Conservation (phyloP, 345 rosid species). For the Citrus hindsii region DNA sequence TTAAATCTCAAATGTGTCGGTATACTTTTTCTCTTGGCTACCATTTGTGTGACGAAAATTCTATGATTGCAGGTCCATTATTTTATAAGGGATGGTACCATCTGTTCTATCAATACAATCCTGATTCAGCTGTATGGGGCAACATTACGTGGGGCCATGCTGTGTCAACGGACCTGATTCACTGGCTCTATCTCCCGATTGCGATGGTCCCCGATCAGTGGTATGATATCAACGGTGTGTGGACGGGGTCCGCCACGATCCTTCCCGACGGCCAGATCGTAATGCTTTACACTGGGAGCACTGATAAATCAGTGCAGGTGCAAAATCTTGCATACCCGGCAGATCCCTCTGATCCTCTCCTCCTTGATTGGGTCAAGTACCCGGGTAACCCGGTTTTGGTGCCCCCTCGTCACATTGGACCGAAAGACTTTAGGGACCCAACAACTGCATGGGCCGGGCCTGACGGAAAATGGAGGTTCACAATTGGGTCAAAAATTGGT, state of each 20-base stretch:
- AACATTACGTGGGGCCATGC: constrained; percentile 98
- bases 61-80: constrained; percentile 59
- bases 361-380: constrained; percentile 73
- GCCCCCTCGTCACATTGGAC: constrained; percentile 64
- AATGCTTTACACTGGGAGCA: constrained; percentile 83
- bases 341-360: constrained; percentile 78
- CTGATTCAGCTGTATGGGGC: constrained; percentile 89
- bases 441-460: constrained; percentile 77
- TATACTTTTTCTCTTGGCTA: too few species aligned
- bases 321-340: constrained; percentile 88
- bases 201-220: constrained; percentile 75
- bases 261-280: constrained; percentile 60
- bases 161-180: constrained; percentile 78
- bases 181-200: constrained; percentile 83
- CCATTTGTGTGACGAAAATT: not conserved
- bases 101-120: constrained; percentile 92
- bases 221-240: constrained; percentile 75
- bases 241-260: constrained; percentile 93
- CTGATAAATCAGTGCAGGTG: constrained; percentile 60
- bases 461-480: constrained; percentile 60
- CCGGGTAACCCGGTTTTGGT: constrained; percentile 71
- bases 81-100: constrained; percentile 85
- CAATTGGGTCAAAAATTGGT: constrained; percentile 64
- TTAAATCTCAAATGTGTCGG: too few species aligned
- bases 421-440: constrained; percentile 79